phyloP scores from a whole-genome alignment of 140 eudicot genomes.

The Erigeron philadelphicus region DNA sequence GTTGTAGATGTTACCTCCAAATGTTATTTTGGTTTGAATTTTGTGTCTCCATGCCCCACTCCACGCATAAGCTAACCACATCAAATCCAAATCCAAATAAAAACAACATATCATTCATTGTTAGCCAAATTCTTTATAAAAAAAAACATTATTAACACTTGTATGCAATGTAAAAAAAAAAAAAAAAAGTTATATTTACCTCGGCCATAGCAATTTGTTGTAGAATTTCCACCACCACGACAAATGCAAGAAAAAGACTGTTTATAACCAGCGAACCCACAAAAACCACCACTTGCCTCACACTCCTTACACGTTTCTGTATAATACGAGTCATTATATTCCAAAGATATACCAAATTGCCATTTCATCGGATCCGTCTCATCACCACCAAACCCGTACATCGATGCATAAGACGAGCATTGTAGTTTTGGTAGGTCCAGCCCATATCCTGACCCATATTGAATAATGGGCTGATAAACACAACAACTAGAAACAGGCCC shows the following conservation, averaged over 20 bases:
- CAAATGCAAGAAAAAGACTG: conserved; percentile 65
- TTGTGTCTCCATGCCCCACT: conserved; percentile 48
- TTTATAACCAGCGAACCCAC: conserved; percentile 53
- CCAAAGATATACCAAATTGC: conserved; percentile 63
- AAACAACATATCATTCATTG: neutral
- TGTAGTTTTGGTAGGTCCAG: conserved; percentile 68
- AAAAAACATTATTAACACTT: neutral
- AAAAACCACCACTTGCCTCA: conserved; percentile 66
- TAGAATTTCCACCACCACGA: conserved; percentile 58
- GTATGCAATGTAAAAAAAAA: neutral
- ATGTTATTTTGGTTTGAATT: conserved; percentile 28
- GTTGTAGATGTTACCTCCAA: conserved; percentile 44
- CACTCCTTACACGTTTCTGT: conserved; percentile 53
- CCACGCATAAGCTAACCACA: conserved; percentile 61
- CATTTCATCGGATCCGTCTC: conserved; percentile 75
- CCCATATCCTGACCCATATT: conserved; percentile 40
- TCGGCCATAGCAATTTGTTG: conserved; percentile 53
- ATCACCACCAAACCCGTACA: conserved; percentile 71
- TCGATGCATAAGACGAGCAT: conserved; percentile 64
- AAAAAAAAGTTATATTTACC: conserved; percentile 28
- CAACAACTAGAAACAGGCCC: conserved; percentile 69
- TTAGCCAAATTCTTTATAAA: neutral
- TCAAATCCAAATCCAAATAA: conserved; percentile 12
- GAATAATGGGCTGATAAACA: conserved; percentile 55
- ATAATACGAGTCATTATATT: conserved; percentile 51